These are phyloP conservation scores for Corniculantispora saksenae DNA, from an alignment of 2,329 filamentous ascomycete species.

Conservation along the genomic window DNA sequence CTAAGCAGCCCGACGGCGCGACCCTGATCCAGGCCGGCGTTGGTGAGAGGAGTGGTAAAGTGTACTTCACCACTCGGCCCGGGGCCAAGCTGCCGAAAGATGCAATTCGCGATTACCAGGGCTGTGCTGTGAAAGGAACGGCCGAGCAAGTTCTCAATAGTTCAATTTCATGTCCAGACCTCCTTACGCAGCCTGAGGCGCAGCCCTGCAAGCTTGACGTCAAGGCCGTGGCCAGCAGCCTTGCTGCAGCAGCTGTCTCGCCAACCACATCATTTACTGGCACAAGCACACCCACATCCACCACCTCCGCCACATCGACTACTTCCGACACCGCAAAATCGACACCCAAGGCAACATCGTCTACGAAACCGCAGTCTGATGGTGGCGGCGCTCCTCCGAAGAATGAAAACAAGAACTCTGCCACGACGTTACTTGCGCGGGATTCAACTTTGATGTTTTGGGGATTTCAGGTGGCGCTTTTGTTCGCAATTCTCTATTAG, in stretches of 20 bases:
- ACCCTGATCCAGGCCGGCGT: constrained; percentile 10
- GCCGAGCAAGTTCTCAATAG: background rate
- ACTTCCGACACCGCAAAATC: no score
- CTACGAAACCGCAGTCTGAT: background rate
- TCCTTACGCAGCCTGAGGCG: constrained; percentile 7
- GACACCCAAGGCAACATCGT: background rate
- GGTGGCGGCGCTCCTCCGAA: background rate
- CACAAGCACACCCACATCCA: background rate
- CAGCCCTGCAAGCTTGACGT: constrained; percentile 17
- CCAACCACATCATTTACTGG: background rate
- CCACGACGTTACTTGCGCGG: background rate
- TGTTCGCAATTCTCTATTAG: background rate
- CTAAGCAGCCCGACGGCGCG: constrained; percentile 1
- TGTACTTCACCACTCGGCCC: constrained; percentile 7
- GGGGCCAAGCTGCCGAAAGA: constrained; percentile 13
- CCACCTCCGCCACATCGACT: background rate
- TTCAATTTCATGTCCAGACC: constrained; percentile 12
- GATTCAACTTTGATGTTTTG: background rate
- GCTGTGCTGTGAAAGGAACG: constrained; percentile 7
- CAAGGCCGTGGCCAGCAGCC: constrained; percentile 13
- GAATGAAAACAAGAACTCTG: background rate
- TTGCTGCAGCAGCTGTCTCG: constrained; percentile 3
- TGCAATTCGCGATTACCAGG: constrained; percentile 16
- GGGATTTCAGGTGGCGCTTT: background rate
- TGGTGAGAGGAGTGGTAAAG: constrained; percentile 6